Base-by-base conservation (phyloP, 164 flowering plant species). In the Vitis riparia region DNA sequence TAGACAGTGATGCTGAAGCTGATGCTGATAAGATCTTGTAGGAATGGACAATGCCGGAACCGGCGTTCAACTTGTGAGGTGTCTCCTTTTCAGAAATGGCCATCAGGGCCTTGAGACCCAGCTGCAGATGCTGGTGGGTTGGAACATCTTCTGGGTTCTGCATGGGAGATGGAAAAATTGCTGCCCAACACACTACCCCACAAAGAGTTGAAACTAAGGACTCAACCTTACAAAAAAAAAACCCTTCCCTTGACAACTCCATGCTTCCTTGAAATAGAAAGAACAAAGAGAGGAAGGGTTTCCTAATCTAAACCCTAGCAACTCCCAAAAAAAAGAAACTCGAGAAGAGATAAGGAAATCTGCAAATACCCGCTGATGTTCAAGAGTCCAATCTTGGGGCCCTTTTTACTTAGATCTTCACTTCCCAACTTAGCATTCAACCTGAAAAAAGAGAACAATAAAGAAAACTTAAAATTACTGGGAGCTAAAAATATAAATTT, bases 21-120 rank as follows among this genome's bases (percentile, higher is more conserved):
- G 30, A 8, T n/a, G 74, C 2, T 11, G 64, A 2, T 47, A 47
- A 15, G 4, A 64, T 47, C 19, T 8, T 58, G 49, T 27, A 29
- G 32, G 68, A 65, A 19, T 65, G 59, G 6, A 66, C 1, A 9
- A 71, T 71, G 59, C 8, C 16, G 44, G 27, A 23, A 11, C 10
- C 4, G 60, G 61, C 13, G 11, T 48, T 62, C 44, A 17, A 30
- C 16, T 52, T 53, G 14, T 11, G 70, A 49, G 10, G 51, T n/a
- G 27, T n/a, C 16, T 63, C 17, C 1, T 63, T 17, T 19, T 10
- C 15, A 9, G 32, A 10, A 3, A 6, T 3, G 11, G 47, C 11
- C 12, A 66, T 44, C 55, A 67, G 74, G 65, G 69, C 52, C 56
- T 62, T 68, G 19, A 73, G 66, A 2, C 68, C 71, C 0, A 48